These are phyloP conservation scores for Fonsecaea monophora DNA, from an alignment of 2,329 filamentous ascomycete genomes.

Conservation along the genomic window DNA sequence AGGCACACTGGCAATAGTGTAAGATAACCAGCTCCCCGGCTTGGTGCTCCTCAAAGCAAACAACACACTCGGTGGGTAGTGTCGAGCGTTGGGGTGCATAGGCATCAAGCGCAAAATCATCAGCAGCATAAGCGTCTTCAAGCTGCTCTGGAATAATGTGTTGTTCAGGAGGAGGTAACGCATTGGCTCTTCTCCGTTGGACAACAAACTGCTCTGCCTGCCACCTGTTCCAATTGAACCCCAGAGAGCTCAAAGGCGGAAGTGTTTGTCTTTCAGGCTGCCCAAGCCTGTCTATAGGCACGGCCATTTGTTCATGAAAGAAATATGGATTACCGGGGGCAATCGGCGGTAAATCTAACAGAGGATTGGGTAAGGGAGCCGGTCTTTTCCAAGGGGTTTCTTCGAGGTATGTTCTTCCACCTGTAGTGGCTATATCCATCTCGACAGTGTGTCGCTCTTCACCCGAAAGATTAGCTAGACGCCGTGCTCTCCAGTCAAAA, in stretches of 20 bases:
- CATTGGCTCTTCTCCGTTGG: not conserved
- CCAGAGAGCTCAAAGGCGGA: not conserved
- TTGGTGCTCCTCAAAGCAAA: constrained; percentile 29
- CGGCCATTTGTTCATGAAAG: not conserved
- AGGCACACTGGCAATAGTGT: constrained; percentile 26
- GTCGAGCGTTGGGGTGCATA: not conserved
- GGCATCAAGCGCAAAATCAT: not conserved
- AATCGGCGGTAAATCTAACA: not conserved
- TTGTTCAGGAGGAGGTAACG: not conserved
- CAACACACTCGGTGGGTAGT: constrained; percentile 20
- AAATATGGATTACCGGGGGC: not conserved
- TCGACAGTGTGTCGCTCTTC: not conserved
- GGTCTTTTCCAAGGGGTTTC: not conserved
- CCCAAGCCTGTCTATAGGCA: not conserved
- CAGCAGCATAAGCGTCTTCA: not conserved
- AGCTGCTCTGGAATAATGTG: not conserved
- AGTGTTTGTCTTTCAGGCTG: not conserved
- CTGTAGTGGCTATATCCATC: not conserved
- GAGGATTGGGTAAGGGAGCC: not conserved
- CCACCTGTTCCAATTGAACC: not conserved
- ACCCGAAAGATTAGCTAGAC: not conserved
- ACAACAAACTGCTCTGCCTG: not conserved
- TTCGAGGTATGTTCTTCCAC: not conserved
- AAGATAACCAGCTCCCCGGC: constrained; percentile 12
- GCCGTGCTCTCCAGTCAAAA: not conserved